Conservation (phyloP, 805 yeast genomes). For the Ogataea dorogensis region DNA sequence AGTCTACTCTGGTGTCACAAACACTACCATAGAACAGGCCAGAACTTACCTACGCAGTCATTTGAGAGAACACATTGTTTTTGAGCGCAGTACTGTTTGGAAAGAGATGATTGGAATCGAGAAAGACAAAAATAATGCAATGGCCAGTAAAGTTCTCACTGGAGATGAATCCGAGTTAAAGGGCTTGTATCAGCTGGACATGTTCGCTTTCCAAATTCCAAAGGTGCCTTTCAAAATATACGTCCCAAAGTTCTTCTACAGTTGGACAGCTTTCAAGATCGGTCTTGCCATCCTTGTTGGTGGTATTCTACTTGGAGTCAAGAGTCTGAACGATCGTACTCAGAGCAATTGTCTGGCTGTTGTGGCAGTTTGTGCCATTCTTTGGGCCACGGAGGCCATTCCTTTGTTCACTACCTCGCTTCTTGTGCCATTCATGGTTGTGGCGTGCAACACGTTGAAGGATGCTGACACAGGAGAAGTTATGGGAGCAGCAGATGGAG, state of each 20-base stretch:
- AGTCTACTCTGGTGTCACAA: conserved; percentile 30
- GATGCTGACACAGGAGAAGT: conserved; percentile 41
- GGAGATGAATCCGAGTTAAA: conserved; percentile 35
- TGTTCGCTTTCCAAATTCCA: conserved; percentile 26
- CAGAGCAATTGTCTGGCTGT: conserved; percentile 67
- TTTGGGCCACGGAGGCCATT: conserved; percentile 53
- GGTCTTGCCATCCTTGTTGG: conserved; percentile 50
- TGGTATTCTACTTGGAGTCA: conserved; percentile 51
- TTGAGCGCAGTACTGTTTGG: conserved; percentile 58
- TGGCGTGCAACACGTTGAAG: conserved; percentile 49
- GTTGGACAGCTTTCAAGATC: conserved; percentile 49
- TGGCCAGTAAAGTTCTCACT: conserved; percentile 36
- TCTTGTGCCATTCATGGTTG: conserved; percentile 47
- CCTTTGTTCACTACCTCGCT: conserved; percentile 50
- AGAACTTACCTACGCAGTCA: conserved; percentile 45
- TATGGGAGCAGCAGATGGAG: conserved; percentile 43
- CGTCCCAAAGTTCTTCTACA: conserved; percentile 48
- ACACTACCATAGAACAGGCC: conserved; percentile 19
- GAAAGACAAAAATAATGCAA: conserved; percentile 24
- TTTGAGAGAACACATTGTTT: conserved; percentile 53
- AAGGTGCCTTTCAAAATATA: conserved; percentile 26
- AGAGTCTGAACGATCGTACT: conserved; percentile 59
- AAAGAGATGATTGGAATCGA: conserved; percentile 54
- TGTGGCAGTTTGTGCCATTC: conserved; percentile 51
- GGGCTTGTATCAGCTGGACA: conserved; percentile 34